A percentile compares a stretch with the other conserved stretches of the same genome.
These are phyloP conservation scores for Cladosporium sp. DNA, from an alignment of 2,329 filamentous ascomycete genomes.

Conservation along the genomic window DNA sequence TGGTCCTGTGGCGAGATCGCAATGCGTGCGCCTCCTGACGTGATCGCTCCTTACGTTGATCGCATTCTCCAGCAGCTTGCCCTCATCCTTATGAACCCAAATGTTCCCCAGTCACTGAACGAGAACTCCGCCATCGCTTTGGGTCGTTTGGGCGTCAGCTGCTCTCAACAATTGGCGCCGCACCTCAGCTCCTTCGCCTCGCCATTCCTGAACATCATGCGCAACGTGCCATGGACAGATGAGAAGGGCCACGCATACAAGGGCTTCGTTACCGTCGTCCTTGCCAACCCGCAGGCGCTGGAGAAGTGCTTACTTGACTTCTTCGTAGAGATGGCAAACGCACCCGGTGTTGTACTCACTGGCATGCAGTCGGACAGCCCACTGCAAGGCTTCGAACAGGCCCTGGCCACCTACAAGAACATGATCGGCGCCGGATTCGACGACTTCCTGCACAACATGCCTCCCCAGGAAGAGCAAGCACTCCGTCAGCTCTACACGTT, in stretches of 20 bases:
- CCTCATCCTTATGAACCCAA: constrained; percentile 77
- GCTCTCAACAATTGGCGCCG: constrained; percentile 70
- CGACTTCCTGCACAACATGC: constrained; percentile 46
- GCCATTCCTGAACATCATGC: constrained; percentile 76
- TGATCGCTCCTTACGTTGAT: constrained; percentile 72
- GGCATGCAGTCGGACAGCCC: constrained; percentile 59
- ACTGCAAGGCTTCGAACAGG: constrained; percentile 66
- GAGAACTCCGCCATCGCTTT: constrained; percentile 95
- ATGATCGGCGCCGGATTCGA: constrained; percentile 52
- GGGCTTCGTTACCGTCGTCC: constrained; percentile 81
- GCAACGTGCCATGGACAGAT: constrained; percentile 78
- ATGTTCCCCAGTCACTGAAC: constrained; percentile 78
- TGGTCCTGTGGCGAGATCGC: constrained; percentile 95
- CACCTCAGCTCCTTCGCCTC: constrained; percentile 76
- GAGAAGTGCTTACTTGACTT: constrained; percentile 78
- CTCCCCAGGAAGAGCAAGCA: constrained; percentile 39
- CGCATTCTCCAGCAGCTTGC: constrained; percentile 73
- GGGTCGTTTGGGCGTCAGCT: constrained; percentile 78
- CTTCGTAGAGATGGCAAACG: constrained; percentile 78
- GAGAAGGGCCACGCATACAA: constrained; percentile 93
- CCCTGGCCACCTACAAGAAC: constrained; percentile 51
- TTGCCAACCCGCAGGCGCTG: constrained; percentile 85
- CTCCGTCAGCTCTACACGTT: constrained; percentile 42
- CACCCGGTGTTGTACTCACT: constrained; percentile 52
- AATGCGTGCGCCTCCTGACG: constrained; percentile 66